These are phyloP conservation scores for Cochlearia excelsa DNA, from an alignment of 345 rosid genomes.

Conservation along the genomic window DNA sequence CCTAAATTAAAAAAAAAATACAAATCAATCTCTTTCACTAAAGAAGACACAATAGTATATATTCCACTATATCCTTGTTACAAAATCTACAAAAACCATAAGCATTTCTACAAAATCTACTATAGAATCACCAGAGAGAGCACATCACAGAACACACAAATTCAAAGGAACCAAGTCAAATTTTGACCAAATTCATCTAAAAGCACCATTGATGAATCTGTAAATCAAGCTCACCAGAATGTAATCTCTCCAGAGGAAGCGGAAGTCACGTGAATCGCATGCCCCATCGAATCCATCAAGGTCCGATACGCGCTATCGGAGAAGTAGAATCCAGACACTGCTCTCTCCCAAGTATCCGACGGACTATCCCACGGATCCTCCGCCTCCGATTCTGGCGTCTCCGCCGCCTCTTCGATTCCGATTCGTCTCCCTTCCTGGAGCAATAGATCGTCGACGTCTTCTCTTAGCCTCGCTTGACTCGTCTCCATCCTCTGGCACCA, in stretches of 20 bases:
- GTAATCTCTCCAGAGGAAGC: conserved; percentile 55
- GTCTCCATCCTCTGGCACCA: conserved; percentile 64
- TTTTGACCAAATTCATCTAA: not conserved
- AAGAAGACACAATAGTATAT: too few species aligned
- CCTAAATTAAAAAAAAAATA: conserved; percentile 40
- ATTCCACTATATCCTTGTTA: not conserved
- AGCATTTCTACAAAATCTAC: not conserved
- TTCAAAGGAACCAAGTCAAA: not conserved
- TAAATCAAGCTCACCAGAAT: conserved; percentile 50
- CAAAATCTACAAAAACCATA: not conserved
- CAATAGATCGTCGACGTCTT: conserved; percentile 46
- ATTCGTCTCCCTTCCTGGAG: conserved; percentile 31
- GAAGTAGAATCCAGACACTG: conserved; percentile 45
- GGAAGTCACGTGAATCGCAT: conserved; percentile 61
- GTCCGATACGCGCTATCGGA: conserved; percentile 54
- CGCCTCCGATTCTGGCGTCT: conserved; percentile 14
- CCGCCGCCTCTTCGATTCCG: not conserved
- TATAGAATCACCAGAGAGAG: not conserved
- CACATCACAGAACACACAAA: not conserved
- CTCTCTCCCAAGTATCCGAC: conserved; percentile 35
- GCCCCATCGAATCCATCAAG: conserved; percentile 71
- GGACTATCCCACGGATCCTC: conserved; percentile 36
- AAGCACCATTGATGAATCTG: not conserved
- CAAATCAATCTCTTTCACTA: not conserved
- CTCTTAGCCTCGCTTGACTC: conserved; percentile 50